A percentile compares a stretch with the other conserved stretches of the same genome.
Conservation (phyloP, 2,329 filamentous ascomycete species). For the Aspergillus carbonarius region DNA sequence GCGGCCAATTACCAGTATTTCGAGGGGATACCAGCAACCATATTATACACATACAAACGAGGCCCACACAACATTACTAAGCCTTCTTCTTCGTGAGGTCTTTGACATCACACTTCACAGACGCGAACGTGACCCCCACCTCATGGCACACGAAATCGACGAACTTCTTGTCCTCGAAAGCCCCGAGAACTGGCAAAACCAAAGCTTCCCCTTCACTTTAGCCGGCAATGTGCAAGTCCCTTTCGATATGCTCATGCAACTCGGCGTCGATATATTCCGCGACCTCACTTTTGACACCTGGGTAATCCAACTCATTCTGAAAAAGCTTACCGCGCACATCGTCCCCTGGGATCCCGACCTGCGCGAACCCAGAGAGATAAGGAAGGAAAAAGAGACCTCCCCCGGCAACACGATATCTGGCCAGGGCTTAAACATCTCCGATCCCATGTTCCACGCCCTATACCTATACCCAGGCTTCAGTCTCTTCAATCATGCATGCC, state of each 20-base stretch:
- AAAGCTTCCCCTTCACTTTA: conserved; percentile 33
- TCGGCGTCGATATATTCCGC: conserved; percentile 40
- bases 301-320: conserved; percentile 35
- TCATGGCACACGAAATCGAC: conserved; percentile 37
- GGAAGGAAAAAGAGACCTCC: neutral
- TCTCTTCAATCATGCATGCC: conserved; percentile 34
- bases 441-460: conserved; percentile 28
- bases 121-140: conserved; percentile 25
- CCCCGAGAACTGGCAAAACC: conserved; percentile 13
- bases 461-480: conserved; percentile 35
- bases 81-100: conserved; percentile 35
- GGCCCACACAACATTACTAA: conserved; percentile 33
- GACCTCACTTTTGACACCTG: conserved; percentile 40
- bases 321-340: conserved; percentile 33
- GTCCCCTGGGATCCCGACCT: conserved; percentile 27
- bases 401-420: no score
- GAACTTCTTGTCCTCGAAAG: conserved; percentile 32
- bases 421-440: conserved; percentile 7
- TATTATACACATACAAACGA: conserved; percentile 31
- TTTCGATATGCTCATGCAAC: conserved; percentile 34
- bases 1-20: conserved; percentile 18
- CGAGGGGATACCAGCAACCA: neutral
- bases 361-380: neutral
- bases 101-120: conserved; percentile 37
- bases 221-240: conserved; percentile 38